Conservation (phyloP, 192 early-diverging fungal species). For the Paraglomus occultum region DNA sequence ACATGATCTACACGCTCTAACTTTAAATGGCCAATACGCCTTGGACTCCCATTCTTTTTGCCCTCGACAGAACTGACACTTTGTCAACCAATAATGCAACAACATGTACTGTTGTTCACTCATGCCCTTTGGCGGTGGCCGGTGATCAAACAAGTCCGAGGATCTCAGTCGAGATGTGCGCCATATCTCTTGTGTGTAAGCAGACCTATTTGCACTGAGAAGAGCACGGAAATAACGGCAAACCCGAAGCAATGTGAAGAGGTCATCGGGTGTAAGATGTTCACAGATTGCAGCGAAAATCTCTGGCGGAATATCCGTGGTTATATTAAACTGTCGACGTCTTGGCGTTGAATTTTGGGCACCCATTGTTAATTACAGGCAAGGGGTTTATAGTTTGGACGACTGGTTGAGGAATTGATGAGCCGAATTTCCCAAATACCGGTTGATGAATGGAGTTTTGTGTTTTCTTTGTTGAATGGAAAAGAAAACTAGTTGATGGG, state of each 20-base stretch:
- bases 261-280: background rate
- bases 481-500: too few relatives aligned
- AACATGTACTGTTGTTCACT: constrained; percentile 6
- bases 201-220: background rate
- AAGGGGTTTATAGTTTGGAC: too few relatives aligned
- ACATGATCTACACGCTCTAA: background rate
- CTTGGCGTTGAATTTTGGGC: too few relatives aligned
- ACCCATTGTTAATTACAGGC: too few relatives aligned
- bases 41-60: background rate
- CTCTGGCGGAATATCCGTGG: background rate
- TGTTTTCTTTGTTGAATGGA: too few relatives aligned
- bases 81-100: constrained; percentile 1
- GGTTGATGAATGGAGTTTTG: too few relatives aligned
- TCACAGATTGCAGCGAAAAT: background rate
- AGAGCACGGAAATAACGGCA: constrained; percentile 1
- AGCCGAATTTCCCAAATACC: too few relatives aligned
- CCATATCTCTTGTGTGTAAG: constrained; percentile 10
- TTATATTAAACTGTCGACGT: too few relatives aligned
- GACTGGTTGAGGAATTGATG: too few relatives aligned
- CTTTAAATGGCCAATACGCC: constrained; percentile 4
- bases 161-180: background rate
- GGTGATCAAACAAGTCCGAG: too few relatives aligned
- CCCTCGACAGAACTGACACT: constrained; percentile 9
- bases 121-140: constrained; percentile 8
- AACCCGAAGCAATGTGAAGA: background rate